Evolutionary conservation across 345 rosid genomes (phyloP), one percentile per base, ranked within the genome.

Genomic region (Reutealis trisperma): DNA sequence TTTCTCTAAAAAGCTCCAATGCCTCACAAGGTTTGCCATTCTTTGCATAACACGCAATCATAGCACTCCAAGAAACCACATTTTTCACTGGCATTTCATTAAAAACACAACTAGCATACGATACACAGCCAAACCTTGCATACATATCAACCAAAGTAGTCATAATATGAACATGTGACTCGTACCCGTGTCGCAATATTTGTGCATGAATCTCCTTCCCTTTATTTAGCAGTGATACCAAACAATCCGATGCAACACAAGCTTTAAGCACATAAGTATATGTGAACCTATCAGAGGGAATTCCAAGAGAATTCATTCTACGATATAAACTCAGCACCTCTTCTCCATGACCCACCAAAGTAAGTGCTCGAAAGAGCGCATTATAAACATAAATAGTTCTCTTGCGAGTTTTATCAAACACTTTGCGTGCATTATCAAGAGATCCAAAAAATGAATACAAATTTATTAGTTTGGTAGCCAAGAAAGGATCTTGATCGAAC

Each of bases 121-220:
- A 42, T 4, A 77, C 75, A 22, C 55, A 77, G 12, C 81, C 81
- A 13, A 72, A 81, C 49, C 66, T 81, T 18, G 81, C 75, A 63
- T 81, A 81, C 75, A 81, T 55, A 45, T 81, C 81, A 27, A 81
- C 61, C 81, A 81, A 77, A 63, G 84, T 81, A 34, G 84, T 81
- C 84, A 73, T 73, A 89, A 84, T 90, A 89, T 0, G 96, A 91
- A 77, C 82, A 73, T 3, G 75, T 70, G 82, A 81, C 67, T 78
- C 93, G 63, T 86, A 93, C 15, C 94, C 93, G 34, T 72, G 82
- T 66, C 97, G 81, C 57, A 93, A 81, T 62, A 95, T 77, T 72
- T 89, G 90, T 1, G 90, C 93, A 54, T 95, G 99, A 83, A 93
- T 87, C 90, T 95, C 97, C 81, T 83, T 93, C 65, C 97, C 98